A percentile compares a stretch with the other conserved stretches of the same genome.
These are phyloP conservation scores for Dothidotthia symphoricarpi DNA, from an alignment of 2,329 filamentous ascomycete genomes.

Conservation along the genomic window DNA sequence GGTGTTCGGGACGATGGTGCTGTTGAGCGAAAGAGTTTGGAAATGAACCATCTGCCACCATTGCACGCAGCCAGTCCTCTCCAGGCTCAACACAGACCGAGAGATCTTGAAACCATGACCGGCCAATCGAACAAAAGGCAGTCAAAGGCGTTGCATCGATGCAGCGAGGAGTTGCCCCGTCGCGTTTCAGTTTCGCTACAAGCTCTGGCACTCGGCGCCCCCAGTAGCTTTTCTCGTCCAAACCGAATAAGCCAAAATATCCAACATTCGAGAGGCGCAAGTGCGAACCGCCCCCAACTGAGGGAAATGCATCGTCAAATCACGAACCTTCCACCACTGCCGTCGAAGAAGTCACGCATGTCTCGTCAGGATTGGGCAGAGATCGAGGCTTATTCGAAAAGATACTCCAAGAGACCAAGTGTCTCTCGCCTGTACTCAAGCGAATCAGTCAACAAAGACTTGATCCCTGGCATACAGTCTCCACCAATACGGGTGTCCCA, in stretches of 20 bases:
- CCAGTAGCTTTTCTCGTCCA: slow-evolving; percentile 8
- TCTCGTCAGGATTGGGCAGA: slow-evolving; percentile 39
- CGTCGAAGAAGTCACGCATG: slow-evolving; percentile 28
- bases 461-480: slow-evolving; percentile 15
- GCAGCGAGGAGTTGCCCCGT: slow-evolving; percentile 27
- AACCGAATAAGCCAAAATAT: slow-evolving; percentile 5
- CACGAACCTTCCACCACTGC: slow-evolving; percentile 30
- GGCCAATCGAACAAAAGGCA: slow-evolving; percentile 15
- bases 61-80: slow-evolving; percentile 17
- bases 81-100: slow-evolving; percentile 14
- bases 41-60: slow-evolving; percentile 10
- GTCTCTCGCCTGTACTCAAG: slow-evolving; percentile 15
- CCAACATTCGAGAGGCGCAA: slow-evolving; percentile 10
- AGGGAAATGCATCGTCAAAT: slow-evolving; percentile 34
- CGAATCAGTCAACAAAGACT: slow-evolving; percentile 12
- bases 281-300: slow-evolving; percentile 20
- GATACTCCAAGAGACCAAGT: slow-evolving; percentile 25
- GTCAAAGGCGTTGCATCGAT: slow-evolving; percentile 16
- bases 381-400: slow-evolving; percentile 34
- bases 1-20: slow-evolving; percentile 7
- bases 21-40: slow-evolving; percentile 5
- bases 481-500: slow-evolving; percentile 25
- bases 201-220: slow-evolving; percentile 19
- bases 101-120: slow-evolving; percentile 9
- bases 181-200: slow-evolving; percentile 24